Base-by-base conservation (phyloP, 176 grass and related monocot species). In the Triticum turgidum region DNA sequence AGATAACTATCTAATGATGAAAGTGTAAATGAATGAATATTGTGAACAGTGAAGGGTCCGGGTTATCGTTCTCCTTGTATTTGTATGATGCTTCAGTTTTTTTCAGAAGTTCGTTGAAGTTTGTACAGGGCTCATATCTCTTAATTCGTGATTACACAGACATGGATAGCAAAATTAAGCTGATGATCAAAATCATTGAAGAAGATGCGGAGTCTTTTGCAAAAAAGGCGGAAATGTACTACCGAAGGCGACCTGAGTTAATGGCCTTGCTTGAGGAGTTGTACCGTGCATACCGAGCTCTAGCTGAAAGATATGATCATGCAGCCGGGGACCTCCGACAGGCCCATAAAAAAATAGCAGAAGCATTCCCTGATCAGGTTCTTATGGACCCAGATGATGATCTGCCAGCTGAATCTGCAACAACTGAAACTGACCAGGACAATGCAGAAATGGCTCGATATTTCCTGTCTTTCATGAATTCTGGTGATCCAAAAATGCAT, bases 191-290 rank as follows among this genome's bases (percentile, higher is more conserved):
- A 79, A 91, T 98, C 51, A 92, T 96, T 61, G 97, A 98, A 86
- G 90, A 96, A 86, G 97, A 98, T 88, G 97, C 97, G 18, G 97
- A 98, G 76, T 96, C 97, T 44, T 98, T 98, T 63, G 91, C 97
- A 83, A 91, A 91, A 87, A 88, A 92, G 78, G 90, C 97, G 24
- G 97, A 98, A 89, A 98, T 98, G 92, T 98, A 92, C 85, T 98
- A 96, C 84, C 86, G 80, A 85, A 91, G 92, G n/a, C 92, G 97
- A 9, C 97, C 97, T 49, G 93, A 92, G 76, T 81, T 98, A 41
- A 98, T 94, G 97, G 70, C 86, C 73, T 80, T 98, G 84, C 92
- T 98, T 74, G 90, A 98, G 86, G 94, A 98, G 78, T 84, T 98
- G 71, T 96, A 96, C 80, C 90, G 84, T 67, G 93, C 94, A 82